Base-by-base conservation (phyloP, 441 rosid genomes). In the Gossypium davidsonii region DNA sequence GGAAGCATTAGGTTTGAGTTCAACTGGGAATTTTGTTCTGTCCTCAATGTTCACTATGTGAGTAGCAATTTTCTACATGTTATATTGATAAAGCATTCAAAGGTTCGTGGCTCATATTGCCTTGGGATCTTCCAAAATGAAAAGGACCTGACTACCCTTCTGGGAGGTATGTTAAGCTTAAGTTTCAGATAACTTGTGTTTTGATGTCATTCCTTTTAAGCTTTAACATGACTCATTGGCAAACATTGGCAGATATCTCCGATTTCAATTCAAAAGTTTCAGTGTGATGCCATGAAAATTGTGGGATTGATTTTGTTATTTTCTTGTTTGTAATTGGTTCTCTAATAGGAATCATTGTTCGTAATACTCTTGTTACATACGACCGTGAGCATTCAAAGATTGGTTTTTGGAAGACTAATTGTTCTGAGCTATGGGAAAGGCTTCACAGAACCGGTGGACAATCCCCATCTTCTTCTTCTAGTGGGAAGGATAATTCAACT, bases 361-460 rank as follows among this genome's bases (percentile, higher is more conserved):
- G 97, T 73, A 94, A 94, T 71, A 92, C 96, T 28, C 91, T 94
- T 74, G 98, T 92, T 28, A 80, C 78, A 63, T 94, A 94, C 82
- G 97, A 94, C 74, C 92, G 97, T 10, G 93, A 89, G 79, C 86
- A 91, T 79, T 83, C 87, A 39, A 90, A 83, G 78, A 85, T 91
- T 70, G 99, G 99, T 28, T 94, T 94, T 71, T 90, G 97, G 99
- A 94, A 90, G 83, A 94, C 98, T 18, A 92, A 94, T 79, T 94
- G 99, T 78, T 92, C 98, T 0, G 90, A 90, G 84, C 75, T 92
- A 70, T 91, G 93, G 83, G 89, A 89, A 83, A 90, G 90, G 84
- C 88, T 92, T 74, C 85, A 85, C 62, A 39, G 80, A 31, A 75
- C 79, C 74, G 81, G 75, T 79, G 81, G 82, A 72, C 76, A 82